Conservation (phyloP, 441 rosid genomes). For the Arabidopsis lyrata region DNA sequence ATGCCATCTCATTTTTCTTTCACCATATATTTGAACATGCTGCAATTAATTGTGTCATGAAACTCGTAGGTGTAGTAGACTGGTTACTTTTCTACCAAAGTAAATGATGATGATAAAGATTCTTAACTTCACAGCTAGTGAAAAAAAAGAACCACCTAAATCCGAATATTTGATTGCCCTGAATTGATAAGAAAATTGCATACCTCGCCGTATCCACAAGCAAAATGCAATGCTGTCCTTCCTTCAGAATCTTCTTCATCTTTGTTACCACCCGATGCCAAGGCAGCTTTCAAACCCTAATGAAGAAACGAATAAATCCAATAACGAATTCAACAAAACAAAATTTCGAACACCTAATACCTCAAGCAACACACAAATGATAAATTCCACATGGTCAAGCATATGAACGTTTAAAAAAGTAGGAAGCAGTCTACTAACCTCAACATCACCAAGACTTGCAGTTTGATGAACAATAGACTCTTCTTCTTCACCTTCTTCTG, state of each 20-base stretch:
- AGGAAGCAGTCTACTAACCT: conserved; percentile 58
- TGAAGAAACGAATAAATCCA: conserved; percentile 28
- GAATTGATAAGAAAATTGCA: conserved; percentile 21
- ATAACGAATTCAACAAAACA: conserved; percentile 5
- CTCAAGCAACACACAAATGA: background rate
- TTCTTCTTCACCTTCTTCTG: conserved; percentile 81
- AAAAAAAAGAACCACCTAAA: background rate
- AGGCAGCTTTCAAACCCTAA: conserved; percentile 87
- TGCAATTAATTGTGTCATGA: conserved; percentile 17
- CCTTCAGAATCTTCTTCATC: conserved; percentile 99
- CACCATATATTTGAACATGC: background rate
- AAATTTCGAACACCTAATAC: background rate
- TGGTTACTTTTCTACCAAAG: conserved; percentile 2
- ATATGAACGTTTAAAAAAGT: conserved; percentile 32
- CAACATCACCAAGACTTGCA: conserved; percentile 96
- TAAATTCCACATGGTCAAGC: conserved; percentile 1
- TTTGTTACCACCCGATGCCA: conserved; percentile 89
- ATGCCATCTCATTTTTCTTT: conserved; percentile 7
- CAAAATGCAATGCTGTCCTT: conserved; percentile 97
- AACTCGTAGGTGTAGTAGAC: conserved; percentile 6
- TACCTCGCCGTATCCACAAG: conserved; percentile 99
- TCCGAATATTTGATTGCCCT: background rate
- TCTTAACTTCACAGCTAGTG: conserved; percentile 28
- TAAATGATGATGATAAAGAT: conserved; percentile 32
- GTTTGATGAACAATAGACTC: conserved; percentile 88